Conservation (phyloP, 805 yeast genomes). For the Lachancea nothofagi region DNA sequence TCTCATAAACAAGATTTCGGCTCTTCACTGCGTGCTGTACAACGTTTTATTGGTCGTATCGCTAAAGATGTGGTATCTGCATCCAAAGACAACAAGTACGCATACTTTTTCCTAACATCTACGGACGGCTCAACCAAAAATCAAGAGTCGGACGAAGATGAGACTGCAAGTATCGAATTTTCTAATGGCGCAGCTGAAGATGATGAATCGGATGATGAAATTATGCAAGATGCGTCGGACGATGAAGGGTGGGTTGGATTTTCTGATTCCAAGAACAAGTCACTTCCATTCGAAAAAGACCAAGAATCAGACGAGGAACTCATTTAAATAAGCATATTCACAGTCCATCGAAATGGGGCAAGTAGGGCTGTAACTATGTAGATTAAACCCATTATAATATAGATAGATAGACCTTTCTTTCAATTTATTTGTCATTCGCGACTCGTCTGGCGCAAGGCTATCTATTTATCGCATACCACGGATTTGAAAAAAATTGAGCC, state of each 20-base stretch:
- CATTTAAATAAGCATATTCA: conserved; percentile 6
- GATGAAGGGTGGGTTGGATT: conserved; percentile 36
- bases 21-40: conserved; percentile 61
- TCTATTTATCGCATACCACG: no score
- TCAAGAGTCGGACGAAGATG: conserved; percentile 25
- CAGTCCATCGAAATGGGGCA: no score
- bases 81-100: conserved; percentile 49
- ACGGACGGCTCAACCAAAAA: conserved; percentile 26
- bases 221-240: conserved; percentile 28
- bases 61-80: conserved; percentile 66
- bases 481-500: no score
- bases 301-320: conserved; percentile 22
- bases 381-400: neutral
- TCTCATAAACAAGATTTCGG: conserved; percentile 56
- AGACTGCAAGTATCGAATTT: conserved; percentile 17
- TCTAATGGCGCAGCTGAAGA: conserved; percentile 17
- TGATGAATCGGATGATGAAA: conserved; percentile 30
- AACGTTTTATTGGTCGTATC: conserved; percentile 64
- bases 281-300: conserved; percentile 17
- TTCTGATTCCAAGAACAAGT: conserved; percentile 23
- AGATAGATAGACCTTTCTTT: no score
- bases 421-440: no score
- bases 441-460: no score
- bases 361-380: neutral
- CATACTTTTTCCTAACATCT: conserved; percentile 46